Conservation (phyloP, 305 asterid species). For the Fraxinus baroniana region DNA sequence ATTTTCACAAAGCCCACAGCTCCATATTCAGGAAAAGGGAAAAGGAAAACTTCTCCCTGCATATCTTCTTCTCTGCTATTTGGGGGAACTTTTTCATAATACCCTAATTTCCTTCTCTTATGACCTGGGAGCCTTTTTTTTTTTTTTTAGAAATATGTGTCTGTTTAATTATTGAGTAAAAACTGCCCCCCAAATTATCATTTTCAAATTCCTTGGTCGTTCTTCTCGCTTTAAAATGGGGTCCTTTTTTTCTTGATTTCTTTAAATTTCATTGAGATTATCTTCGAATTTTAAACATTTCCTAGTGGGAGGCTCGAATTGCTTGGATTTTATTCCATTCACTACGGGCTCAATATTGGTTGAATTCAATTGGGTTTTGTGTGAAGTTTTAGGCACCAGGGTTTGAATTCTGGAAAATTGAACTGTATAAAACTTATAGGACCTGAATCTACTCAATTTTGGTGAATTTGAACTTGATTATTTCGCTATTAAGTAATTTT, state of each 20-base stretch:
- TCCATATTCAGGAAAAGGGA: neutral
- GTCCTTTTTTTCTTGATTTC: neutral
- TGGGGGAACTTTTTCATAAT: neutral
- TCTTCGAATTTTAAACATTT: neutral
- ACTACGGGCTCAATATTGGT: neutral
- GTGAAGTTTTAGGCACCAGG: neutral
- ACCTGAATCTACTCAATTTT: neutral
- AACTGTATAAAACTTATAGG: neutral
- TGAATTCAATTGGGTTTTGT: conserved; percentile 14
- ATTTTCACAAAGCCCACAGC: conserved; percentile 23
- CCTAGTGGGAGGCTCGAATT: neutral
- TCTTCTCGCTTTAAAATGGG: neutral
- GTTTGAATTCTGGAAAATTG: neutral
- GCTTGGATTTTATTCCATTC: neutral
- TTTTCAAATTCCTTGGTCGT: neutral
- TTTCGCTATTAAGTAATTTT: neutral
- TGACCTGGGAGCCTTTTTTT: neutral
- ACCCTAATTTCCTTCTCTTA: neutral
- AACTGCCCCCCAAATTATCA: neutral
- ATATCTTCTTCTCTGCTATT: neutral
- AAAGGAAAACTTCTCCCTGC: neutral
- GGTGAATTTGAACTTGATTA: neutral
- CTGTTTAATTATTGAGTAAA: neutral
- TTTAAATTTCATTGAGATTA: neutral
- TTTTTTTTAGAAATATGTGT: neutral